phyloP scores from a whole-genome alignment of 2,329 filamentous ascomycete species.

The Ciborinia camelliae region DNA sequence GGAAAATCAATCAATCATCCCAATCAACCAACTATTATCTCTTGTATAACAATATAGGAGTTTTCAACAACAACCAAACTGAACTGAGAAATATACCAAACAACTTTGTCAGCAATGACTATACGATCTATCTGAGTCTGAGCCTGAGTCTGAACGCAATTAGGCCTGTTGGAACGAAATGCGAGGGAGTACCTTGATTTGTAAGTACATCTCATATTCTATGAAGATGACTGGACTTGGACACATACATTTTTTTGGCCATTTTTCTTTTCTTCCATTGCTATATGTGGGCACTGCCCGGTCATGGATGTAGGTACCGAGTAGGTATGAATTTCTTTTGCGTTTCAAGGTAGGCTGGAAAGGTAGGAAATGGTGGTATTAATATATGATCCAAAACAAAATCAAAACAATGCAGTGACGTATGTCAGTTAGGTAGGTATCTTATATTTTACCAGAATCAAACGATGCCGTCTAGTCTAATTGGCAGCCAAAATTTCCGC shows the following conservation, averaged over 20 bases:
- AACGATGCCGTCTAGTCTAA: constrained; percentile 40
- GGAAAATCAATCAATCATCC: too few species aligned
- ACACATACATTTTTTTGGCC: neutral
- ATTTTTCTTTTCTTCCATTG: too few species aligned
- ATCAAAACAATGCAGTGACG: neutral
- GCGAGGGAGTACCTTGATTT: neutral
- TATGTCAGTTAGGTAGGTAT: neutral
- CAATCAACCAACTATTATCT: too few species aligned
- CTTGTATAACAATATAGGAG: too few species aligned
- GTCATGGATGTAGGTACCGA: neutral
- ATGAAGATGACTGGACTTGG: neutral
- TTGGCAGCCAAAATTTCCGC: constrained; percentile 58
- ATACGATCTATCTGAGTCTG: neutral
- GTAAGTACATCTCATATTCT: neutral
- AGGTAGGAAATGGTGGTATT: neutral
- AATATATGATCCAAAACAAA: neutral
- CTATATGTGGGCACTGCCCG: neutral
- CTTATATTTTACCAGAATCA: neutral
- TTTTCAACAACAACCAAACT: too few species aligned
- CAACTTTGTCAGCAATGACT: neutral
- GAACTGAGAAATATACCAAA: too few species aligned
- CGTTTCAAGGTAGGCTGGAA: too few species aligned
- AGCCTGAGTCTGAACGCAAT: neutral
- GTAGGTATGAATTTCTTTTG: too few species aligned
- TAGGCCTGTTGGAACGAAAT: neutral